Conservation (phyloP, 208 protist genomes). For the Balamuthia mandrillaris region DNA sequence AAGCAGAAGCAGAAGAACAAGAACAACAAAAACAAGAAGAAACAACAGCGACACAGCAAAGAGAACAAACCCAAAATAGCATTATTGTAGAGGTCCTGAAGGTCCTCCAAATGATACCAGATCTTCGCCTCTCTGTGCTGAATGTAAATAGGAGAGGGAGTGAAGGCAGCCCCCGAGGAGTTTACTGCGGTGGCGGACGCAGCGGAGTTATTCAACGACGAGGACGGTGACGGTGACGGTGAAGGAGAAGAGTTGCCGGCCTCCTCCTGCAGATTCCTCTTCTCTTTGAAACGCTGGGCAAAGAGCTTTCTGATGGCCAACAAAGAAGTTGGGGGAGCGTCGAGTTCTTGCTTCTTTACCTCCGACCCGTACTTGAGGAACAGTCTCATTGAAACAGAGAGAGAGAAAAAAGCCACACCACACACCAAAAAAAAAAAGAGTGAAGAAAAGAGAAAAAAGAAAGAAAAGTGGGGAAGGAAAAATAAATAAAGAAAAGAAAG, state of each 20-base stretch:
- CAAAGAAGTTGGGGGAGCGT: not conserved
- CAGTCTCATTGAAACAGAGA: not conserved
- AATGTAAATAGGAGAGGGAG: conserved; percentile 13
- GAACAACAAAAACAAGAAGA: not conserved
- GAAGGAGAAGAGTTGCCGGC: too few species aligned
- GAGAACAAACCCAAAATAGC: not conserved
- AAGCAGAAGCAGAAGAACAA: not conserved
- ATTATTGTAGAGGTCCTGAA: not conserved
- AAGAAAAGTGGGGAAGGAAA: not conserved
- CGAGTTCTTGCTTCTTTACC: not conserved
- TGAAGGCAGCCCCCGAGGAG: too few species aligned
- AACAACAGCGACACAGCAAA: not conserved
- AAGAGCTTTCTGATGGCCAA: not conserved
- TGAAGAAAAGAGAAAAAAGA: not conserved
- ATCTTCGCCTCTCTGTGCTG: not conserved
- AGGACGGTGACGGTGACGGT: too few species aligned
- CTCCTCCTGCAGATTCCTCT: too few species aligned
- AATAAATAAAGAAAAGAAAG: not conserved
- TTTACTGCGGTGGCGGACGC: too few species aligned
- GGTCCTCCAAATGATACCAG: not conserved
- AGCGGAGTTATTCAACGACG: too few species aligned
- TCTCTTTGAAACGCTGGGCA: not conserved
- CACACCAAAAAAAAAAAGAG: too few species aligned
- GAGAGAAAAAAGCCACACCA: not conserved
- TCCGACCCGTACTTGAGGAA: conserved; percentile 6